Base-by-base conservation (phyloP, 768 basidiomycete species). In the Hericium erinaceus region DNA sequence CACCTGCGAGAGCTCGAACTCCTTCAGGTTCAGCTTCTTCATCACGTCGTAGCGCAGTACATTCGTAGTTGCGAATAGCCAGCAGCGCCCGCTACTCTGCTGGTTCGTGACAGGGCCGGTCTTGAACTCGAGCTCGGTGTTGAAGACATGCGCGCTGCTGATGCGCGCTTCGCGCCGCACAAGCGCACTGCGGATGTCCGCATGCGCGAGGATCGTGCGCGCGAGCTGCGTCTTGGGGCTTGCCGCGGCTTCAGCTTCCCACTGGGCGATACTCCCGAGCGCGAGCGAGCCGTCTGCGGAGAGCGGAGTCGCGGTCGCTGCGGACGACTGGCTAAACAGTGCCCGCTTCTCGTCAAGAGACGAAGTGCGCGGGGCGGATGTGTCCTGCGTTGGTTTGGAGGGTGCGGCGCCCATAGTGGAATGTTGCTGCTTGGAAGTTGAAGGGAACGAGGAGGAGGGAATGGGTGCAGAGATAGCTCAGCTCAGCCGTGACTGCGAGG, bases 61-160 rank as follows among this genome's bases (percentile, higher is more conserved):
- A 70, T 92, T 92, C 60, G 92, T 94, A 7, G 91, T 89, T 2
- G 94, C 90, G 69, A 98, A 98, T 8, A 97, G 77, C 95, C 95
- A 98, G 75, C 95, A 98, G 50, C 95, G 77, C 0, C 95, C 95
- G 57, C 86, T 89, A 67, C 79, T 83, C 73, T 84, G 88, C 80
- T 95, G 93, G 71, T 87, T 81, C 12, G 92, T 94, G 61, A 94
- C 75, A 10, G 92, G 92, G 2, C 79, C 81, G 1, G 92, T 84
- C 76, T 89, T 88, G 73, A 87, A 87, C 56, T 85, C 86, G 20
- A 97, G 66, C 60, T 82, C 75, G 63, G 83, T 78, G 70, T 93
- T 95, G 78, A 95, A 97, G 54, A 95, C 78, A 68, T 91, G 88
- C 48, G 77, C 72, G 66, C 89, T 85, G 2, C 79, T 73, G 57